Base-by-base conservation (phyloP, 2,329 filamentous ascomycete genomes). In the Biscogniauxia sp. region DNA sequence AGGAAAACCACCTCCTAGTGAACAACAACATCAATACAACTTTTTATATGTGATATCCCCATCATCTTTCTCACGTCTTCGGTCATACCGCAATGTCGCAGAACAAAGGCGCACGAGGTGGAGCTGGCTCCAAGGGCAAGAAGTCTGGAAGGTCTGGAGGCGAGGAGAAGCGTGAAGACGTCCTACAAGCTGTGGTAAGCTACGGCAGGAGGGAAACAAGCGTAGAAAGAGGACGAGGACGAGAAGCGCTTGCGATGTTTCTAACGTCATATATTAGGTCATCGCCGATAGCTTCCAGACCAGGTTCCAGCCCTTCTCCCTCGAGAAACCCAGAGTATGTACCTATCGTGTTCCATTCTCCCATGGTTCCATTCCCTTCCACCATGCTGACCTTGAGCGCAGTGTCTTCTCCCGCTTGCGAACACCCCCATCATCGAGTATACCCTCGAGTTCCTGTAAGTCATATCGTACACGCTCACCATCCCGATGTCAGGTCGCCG, bases 371-470 rank as follows among this genome's bases (percentile, higher is more conserved):
- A n/a, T 23, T 23, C 23, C 23, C 23, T 23, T 23, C 23, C 5
- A 23, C 5, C 2, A 23, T 23, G 28, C 9, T 32, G 28, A 32
- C 28, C 28, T 32, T 2, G 28, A 32, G 3, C 3, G 28, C 70
- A 96, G 91, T 98, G 95, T 80, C 88, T 99, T 32, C 83, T 99
- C 6, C 93, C 94, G 11, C 84, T 99, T 62, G 95, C 92, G 62
- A 98, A 98, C 75, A 93, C 89, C 1, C 94, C 95, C 41, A 82
- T 99, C 64, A 96, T 99, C 78, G 95, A 99, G 76, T 98, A 99
- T 75, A 98, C 94, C 3, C 88, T 98, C 70, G 93, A 98, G 73
- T 98, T 97, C 71, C 87, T 99, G 50, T 51, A 15, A 19, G 50
- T 51, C 7, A n/a, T 3, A 45, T n/a, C 17, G 9, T 4, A 32